Evolutionary conservation across 352 stramenopile species (phyloP).

Genomic region (Phytopythium cucurbitacearum): DNA sequence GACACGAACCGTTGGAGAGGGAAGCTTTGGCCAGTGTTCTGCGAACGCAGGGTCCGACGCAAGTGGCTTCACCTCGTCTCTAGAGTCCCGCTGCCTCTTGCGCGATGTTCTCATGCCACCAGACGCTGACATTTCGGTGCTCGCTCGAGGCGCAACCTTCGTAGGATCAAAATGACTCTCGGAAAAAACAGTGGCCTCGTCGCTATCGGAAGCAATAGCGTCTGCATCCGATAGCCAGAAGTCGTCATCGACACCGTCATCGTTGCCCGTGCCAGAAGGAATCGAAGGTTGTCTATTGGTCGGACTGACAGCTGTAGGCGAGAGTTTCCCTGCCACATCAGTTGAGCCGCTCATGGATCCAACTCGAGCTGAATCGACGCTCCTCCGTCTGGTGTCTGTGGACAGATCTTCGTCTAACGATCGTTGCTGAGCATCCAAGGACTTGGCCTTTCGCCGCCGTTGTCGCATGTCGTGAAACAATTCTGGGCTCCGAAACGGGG

Average conservation of each 20-base stretch:
- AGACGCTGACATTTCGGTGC: background rate
- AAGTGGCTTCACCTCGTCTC: slow-evolving; percentile 20
- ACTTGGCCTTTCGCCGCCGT: slow-evolving; percentile 6
- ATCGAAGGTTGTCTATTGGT: too few relatives aligned
- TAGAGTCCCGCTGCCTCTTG: slow-evolving; percentile 10
- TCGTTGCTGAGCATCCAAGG: background rate
- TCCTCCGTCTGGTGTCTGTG: background rate
- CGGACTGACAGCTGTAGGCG: too few relatives aligned
- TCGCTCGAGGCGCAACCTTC: background rate
- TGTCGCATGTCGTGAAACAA: slow-evolving; percentile 23
- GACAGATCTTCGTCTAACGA: background rate
- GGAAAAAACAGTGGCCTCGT: background rate
- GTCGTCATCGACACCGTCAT: slow-evolving; percentile 28
- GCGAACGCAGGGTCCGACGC: slow-evolving; percentile 7
- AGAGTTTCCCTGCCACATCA: too few relatives aligned
- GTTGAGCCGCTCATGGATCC: too few relatives aligned
- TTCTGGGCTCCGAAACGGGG: slow-evolving; percentile 40
- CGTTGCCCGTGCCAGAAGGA: background rate
- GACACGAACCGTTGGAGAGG: slow-evolving; percentile 30
- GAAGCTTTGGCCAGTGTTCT: slow-evolving; percentile 51
- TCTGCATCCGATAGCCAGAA: slow-evolving; percentile 64
- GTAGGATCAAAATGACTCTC: background rate
- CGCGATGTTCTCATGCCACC: background rate
- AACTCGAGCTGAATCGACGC: background rate
- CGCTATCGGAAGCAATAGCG: slow-evolving; percentile 11